A percentile compares a stretch with the other conserved stretches of the same genome.
Conservation (phyloP, 192 early-diverging fungal species). For the Endogone sp. region DNA sequence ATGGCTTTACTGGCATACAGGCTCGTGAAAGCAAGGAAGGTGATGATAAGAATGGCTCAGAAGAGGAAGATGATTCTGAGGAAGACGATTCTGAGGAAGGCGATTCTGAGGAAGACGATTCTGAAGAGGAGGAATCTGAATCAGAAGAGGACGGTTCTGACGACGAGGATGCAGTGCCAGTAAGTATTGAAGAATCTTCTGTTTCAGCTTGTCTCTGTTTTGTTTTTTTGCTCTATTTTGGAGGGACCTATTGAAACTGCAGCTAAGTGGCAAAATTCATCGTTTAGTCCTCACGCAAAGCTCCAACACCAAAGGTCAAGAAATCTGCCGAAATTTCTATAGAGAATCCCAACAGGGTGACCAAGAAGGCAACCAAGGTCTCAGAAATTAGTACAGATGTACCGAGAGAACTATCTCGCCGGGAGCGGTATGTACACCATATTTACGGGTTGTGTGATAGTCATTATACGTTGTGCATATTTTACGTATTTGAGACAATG, state of each 20-base stretch:
- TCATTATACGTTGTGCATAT: too few relatives aligned
- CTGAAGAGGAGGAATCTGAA: conserved; percentile 1
- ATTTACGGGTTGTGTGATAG: too few relatives aligned
- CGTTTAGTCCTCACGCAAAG: neutral
- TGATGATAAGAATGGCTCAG: conserved; percentile 6
- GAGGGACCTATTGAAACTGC: neutral
- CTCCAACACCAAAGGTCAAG: neutral
- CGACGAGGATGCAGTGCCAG: neutral
- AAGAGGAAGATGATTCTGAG: conserved; percentile 8
- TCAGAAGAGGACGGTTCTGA: conserved; percentile 3
- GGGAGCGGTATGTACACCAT: neutral
- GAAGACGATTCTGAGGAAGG: neutral
- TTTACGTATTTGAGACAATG: too few relatives aligned
- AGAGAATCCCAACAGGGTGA: conserved; percentile 8
- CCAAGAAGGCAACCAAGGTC: neutral
- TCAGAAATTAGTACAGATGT: neutral
- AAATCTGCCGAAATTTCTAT: neutral
- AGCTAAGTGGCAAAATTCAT: neutral
- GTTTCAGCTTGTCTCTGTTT: neutral
- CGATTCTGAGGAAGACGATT: neutral
- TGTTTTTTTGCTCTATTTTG: neutral
- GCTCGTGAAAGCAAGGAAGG: conserved; percentile 1
- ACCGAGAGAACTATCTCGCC: conserved; percentile 9
- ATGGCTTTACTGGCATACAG: neutral
- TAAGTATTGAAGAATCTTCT: neutral